A percentile compares a stretch with the other conserved stretches of the same genome.
Conservation (phyloP, 2,329 filamentous ascomycete genomes). For the Nemania sp. region DNA sequence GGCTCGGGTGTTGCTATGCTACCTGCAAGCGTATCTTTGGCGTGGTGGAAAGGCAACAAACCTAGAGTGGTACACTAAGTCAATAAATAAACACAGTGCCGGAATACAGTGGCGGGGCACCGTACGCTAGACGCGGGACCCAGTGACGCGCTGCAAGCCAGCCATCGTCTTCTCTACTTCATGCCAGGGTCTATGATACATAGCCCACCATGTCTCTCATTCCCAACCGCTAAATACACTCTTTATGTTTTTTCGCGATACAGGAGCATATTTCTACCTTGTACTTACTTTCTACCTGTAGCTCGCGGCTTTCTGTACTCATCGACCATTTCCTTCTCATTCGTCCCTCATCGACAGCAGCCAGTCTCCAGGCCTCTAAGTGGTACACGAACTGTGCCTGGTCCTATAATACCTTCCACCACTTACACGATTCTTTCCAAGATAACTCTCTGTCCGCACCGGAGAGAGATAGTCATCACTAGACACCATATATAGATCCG, state of each 20-base stretch:
- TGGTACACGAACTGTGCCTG: neutral
- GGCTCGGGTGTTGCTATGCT: neutral
- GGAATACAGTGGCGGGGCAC: neutral
- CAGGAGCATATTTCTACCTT: slow-evolving; percentile 6
- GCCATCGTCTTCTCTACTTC: slow-evolving; percentile 5
- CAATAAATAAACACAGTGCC: slow-evolving; percentile 28
- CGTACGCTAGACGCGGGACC: slow-evolving; percentile 28
- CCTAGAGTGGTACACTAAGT: too few species aligned
- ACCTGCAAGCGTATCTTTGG: neutral
- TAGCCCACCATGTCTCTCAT: slow-evolving; percentile 16
- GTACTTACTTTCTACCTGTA: neutral
- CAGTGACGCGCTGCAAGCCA: slow-evolving; percentile 25
- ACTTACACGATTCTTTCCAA: slow-evolving; percentile 3
- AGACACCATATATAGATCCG: neutral
- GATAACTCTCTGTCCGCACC: neutral
- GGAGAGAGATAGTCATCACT: neutral
- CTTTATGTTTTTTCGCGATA: slow-evolving; percentile 9
- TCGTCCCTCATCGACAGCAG: neutral
- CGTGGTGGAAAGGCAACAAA: slow-evolving; percentile 18
- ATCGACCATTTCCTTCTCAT: neutral
- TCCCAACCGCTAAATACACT: slow-evolving; percentile 4
- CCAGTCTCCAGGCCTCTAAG: neutral
- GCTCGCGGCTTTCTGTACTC: neutral
- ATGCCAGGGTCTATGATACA: slow-evolving; percentile 16
- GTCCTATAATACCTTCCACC: neutral